These are phyloP conservation scores for Venustampulla echinocandica DNA, from an alignment of 495 filamentous ascomycete genomes.

Conservation along the genomic window DNA sequence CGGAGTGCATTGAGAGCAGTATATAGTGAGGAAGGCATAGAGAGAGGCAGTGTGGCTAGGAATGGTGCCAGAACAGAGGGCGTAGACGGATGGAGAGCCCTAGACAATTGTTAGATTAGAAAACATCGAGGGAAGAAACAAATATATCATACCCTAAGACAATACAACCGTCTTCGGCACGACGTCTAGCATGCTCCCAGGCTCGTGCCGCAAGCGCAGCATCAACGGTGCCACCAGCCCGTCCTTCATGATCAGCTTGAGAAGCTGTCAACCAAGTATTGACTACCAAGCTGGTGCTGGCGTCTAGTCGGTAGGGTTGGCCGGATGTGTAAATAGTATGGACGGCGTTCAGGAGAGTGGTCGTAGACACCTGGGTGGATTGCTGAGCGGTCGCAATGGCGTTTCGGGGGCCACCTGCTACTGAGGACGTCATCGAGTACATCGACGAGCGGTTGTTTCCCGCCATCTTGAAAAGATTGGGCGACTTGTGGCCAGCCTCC, in stretches of 20 bases:
- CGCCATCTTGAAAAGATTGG: constrained; percentile 44
- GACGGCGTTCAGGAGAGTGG: constrained; percentile 81
- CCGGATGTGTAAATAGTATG: constrained; percentile 81
- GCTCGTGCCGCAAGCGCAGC: constrained; percentile 68
- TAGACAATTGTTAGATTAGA: constrained; percentile 31
- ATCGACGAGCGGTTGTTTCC: constrained; percentile 69
- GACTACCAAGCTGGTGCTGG: constrained; percentile 86
- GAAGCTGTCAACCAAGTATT: constrained; percentile 87
- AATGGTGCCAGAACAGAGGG: constrained; percentile 81
- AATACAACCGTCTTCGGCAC: constrained; percentile 94
- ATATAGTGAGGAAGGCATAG: constrained; percentile 63
- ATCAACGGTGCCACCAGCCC: constrained; percentile 70
- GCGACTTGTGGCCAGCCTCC: not conserved
- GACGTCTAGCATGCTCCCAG: constrained; percentile 92
- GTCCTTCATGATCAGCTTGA: constrained; percentile 54
- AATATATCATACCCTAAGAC: constrained; percentile 59
- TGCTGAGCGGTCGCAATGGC: constrained; percentile 47
- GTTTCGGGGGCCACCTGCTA: constrained; percentile 46
- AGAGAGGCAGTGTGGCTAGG: constrained; percentile 66
- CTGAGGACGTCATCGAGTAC: constrained; percentile 69
- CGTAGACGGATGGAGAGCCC: constrained; percentile 79
- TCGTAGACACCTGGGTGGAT: constrained; percentile 77
- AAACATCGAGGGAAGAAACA: not conserved
- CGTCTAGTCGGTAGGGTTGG: constrained; percentile 75
- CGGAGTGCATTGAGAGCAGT: constrained; percentile 69